Percentiles rank a stretch among this genome's conserved stretches.
Conservation (phyloP, 306 rosid species). For the Ormosia semicastrata region DNA sequence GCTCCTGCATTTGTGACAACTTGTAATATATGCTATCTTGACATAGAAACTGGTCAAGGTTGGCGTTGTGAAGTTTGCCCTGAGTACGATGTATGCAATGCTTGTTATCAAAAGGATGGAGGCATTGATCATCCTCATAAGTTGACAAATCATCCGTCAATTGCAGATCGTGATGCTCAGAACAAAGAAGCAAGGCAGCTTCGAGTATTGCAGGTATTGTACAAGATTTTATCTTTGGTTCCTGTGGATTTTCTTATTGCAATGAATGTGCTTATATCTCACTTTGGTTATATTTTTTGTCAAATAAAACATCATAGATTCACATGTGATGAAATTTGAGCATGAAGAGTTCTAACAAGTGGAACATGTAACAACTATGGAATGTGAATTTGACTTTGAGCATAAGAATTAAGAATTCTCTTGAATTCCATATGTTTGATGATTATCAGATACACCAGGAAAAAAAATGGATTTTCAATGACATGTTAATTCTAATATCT, state of each 20-base stretch:
- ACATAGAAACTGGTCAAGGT: slow-evolving; percentile 96
- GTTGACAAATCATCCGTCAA: slow-evolving; percentile 93
- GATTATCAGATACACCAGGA: not conserved
- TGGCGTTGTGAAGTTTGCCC: slow-evolving; percentile 99
- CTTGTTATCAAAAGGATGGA: slow-evolving; percentile 90
- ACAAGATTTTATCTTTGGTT: not conserved
- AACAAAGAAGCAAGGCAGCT: slow-evolving; percentile 92
- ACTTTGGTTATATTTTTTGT: not conserved
- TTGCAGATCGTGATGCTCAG: slow-evolving; percentile 93
- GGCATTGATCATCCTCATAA: slow-evolving; percentile 87
- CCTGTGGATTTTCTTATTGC: not conserved
- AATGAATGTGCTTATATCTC: not conserved
- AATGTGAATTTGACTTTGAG: not conserved
- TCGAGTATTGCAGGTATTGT: slow-evolving; percentile 78
- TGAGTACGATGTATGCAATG: slow-evolving; percentile 89
- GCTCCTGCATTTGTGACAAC: slow-evolving; percentile 91
- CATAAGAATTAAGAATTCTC: not conserved
- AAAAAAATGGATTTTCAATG: not conserved
- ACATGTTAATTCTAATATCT: not conserved
- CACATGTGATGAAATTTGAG: not conserved
- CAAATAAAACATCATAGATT: not conserved
- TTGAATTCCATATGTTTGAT: not conserved
- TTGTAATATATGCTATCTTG: slow-evolving; percentile 79
- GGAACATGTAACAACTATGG: slow-evolving; percentile 1
- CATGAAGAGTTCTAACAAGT: not conserved